Percentiles rank a stretch among this genome's conserved stretches.
Evolutionary conservation across 108 stramenopile genomes (phyloP).

Genomic region (Nitzschia sp.): DNA sequence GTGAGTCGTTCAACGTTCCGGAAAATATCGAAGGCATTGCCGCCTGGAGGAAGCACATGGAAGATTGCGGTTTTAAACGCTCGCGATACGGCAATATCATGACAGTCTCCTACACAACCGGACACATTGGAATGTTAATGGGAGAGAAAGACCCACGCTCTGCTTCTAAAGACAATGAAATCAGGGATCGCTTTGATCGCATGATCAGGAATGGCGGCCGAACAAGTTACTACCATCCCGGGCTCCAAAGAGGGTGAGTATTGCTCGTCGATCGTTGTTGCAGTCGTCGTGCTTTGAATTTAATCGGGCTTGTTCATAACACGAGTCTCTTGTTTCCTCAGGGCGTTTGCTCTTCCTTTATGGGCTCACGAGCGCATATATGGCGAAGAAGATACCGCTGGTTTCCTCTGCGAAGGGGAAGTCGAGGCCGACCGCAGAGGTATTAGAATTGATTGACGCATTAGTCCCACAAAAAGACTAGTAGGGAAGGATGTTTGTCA

Average conservation of each 20-base stretch:
- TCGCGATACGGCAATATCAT: slow-evolving; percentile 69
- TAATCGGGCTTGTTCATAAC: not conserved
- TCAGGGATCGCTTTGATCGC: slow-evolving; percentile 28
- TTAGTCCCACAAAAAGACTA: too few relatives aligned
- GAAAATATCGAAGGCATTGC: slow-evolving; percentile 63
- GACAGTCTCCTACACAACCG: slow-evolving; percentile 74
- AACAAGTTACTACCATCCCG: slow-evolving; percentile 81
- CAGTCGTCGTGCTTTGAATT: too few relatives aligned
- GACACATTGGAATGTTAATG: slow-evolving; percentile 81
- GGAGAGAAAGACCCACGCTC: slow-evolving; percentile 51
- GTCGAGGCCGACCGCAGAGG: not conserved
- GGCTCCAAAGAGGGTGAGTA: slow-evolving; percentile 53
- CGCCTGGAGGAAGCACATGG: slow-evolving; percentile 55
- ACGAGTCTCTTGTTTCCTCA: slow-evolving; percentile 10
- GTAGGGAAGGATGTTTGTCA: too few relatives aligned
- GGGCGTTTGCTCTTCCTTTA: slow-evolving; percentile 77
- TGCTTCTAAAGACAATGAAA: slow-evolving; percentile 1
- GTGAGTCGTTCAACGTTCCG: slow-evolving; percentile 80
- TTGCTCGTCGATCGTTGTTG: not conserved
- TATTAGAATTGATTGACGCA: too few relatives aligned
- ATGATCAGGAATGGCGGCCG: slow-evolving; percentile 42
- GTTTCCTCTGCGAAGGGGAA: slow-evolving; percentile 20
- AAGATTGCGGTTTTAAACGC: slow-evolving; percentile 58
- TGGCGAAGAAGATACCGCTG: slow-evolving; percentile 32
- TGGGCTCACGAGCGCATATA: slow-evolving; percentile 77